A percentile compares a stretch with the other conserved stretches of the same genome.
Conservation (phyloP, 2,329 filamentous ascomycete genomes). For the Trichothecium sympodiale region DNA sequence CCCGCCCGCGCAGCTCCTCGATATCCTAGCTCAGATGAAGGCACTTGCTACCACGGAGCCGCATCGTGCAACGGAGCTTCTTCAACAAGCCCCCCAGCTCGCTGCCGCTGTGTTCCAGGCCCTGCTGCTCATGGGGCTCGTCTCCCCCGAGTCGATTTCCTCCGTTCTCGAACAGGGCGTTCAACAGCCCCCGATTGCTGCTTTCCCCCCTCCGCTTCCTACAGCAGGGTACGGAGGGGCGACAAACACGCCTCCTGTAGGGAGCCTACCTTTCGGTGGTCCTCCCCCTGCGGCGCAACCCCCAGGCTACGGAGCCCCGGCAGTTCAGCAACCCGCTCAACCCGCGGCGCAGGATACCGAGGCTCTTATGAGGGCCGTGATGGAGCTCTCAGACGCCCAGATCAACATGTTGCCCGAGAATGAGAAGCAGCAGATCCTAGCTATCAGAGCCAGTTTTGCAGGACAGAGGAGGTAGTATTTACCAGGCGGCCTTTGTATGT, state of each 20-base stretch:
- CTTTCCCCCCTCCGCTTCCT: slow-evolving; percentile 5
- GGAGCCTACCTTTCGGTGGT: slow-evolving; percentile 29
- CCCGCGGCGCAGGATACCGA: slow-evolving; percentile 45
- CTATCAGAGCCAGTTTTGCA: slow-evolving; percentile 56
- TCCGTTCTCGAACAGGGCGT: slow-evolving; percentile 61
- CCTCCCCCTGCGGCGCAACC: slow-evolving; percentile 25
- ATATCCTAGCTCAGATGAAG: slow-evolving; percentile 93
- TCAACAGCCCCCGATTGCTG: slow-evolving; percentile 20
- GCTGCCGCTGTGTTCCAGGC: slow-evolving; percentile 93
- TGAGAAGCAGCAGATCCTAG: slow-evolving; percentile 69
- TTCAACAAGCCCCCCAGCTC: slow-evolving; percentile 83
- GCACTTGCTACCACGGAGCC: slow-evolving; percentile 74
- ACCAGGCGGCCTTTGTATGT: no score
- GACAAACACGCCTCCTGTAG: slow-evolving; percentile 37
- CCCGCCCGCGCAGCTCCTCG: slow-evolving; percentile 78
- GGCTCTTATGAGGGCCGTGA: slow-evolving; percentile 67
- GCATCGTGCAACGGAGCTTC: slow-evolving; percentile 70
- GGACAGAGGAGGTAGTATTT: slow-evolving; percentile 21
- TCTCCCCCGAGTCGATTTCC: slow-evolving; percentile 72
- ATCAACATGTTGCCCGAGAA: slow-evolving; percentile 69
- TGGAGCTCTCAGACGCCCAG: slow-evolving; percentile 67
- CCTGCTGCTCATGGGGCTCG: slow-evolving; percentile 81
- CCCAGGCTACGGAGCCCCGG: slow-evolving; percentile 22
- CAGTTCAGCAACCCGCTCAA: slow-evolving; percentile 20
- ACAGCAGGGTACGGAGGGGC: slow-evolving; percentile 22